phyloP scores from a whole-genome alignment of 2,329 filamentous ascomycete species.

The Cordyceps tenuipes region DNA sequence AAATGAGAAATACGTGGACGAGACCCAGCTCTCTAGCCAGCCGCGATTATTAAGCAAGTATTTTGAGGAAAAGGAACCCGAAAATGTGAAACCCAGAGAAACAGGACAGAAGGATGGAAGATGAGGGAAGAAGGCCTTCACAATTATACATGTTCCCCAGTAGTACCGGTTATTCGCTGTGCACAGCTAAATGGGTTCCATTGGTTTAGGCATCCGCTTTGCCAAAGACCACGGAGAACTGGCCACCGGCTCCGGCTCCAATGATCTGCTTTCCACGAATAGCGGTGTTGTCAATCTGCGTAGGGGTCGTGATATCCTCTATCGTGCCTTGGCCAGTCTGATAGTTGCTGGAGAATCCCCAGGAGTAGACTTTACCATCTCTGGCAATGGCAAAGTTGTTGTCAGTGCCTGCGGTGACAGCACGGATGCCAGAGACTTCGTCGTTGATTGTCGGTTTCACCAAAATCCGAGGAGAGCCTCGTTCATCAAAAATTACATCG shows the following conservation, averaged over 20 bases:
- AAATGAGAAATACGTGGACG: not conserved
- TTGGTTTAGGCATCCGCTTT: slow-evolving; percentile 22
- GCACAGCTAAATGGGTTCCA: slow-evolving; percentile 15
- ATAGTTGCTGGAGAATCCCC: slow-evolving; percentile 74
- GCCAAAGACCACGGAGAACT: slow-evolving; percentile 62
- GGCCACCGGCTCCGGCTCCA: slow-evolving; percentile 79
- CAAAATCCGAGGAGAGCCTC: slow-evolving; percentile 57
- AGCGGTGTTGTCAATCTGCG: slow-evolving; percentile 75
- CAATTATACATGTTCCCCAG: slow-evolving; percentile 7
- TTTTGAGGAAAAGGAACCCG: not conserved
- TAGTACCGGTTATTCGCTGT: not conserved
- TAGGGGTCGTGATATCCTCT: slow-evolving; percentile 74
- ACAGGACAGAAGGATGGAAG: not conserved
- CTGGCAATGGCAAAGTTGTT: slow-evolving; percentile 64
- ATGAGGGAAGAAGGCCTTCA: not conserved
- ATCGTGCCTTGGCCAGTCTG: slow-evolving; percentile 69
- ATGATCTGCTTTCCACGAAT: slow-evolving; percentile 65
- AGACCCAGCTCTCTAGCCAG: not conserved
- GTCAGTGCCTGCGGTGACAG: slow-evolving; percentile 58
- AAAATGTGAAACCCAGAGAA: not conserved
- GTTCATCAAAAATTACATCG: slow-evolving; percentile 53
- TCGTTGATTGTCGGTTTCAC: slow-evolving; percentile 32
- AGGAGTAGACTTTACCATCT: slow-evolving; percentile 65
- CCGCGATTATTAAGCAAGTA: not conserved
- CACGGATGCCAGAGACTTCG: slow-evolving; percentile 42